Base-by-base conservation (phyloP, 768 basidiomycete species). In the Fistulinella prunicolor region DNA sequence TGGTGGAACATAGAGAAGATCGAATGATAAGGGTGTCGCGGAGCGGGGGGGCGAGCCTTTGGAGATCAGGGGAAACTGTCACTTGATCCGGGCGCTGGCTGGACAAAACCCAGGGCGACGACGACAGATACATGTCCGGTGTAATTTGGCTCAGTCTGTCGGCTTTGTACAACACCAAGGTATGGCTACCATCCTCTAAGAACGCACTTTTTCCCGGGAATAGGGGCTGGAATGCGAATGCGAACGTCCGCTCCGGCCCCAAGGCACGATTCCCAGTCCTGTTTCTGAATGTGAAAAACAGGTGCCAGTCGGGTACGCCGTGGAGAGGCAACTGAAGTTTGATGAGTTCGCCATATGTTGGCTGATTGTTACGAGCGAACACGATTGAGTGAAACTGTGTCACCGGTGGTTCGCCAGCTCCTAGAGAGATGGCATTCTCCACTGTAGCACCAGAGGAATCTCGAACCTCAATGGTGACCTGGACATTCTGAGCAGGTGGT, bases 201-300 rank as follows among this genome's bases (percentile, higher is more conserved):
- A 93, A 92, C 3, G 89, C 81, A 19, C 81, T 75, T 9, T 79
- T 74, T 47, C 86, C 82, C 0, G 84, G 83, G 58, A 91, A 87
- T 5, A 98, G 74, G 0, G 94, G 95, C 38, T 95, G 82, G 64
- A 87, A 96, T 3, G 86, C 92, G 59, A 95, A 96, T 1, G 93
- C 95, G 57, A 94, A 97, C 1, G 92, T 87, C 23, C 79, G 77
- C 38, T 94, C 93, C 3, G 70, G 61, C 32, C 70, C 75, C 46
- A 65, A 59, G 14, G 67, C 64, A 37, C 78, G 78, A 41, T 81
- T 77, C 12, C 75, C 77, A 37, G 70, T 71, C 30, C 86, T 85
- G 61, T 91, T 85, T 34, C 89, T 82, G 69, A 97, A 94, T 0
- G 91, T 91, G 71, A 98, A 89, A 76, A 95, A 97, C 13, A 98